Percentiles rank a stretch among this genome's conserved stretches.
Conservation (phyloP, 257 asterid species). For the Thymus mandschuricus region DNA sequence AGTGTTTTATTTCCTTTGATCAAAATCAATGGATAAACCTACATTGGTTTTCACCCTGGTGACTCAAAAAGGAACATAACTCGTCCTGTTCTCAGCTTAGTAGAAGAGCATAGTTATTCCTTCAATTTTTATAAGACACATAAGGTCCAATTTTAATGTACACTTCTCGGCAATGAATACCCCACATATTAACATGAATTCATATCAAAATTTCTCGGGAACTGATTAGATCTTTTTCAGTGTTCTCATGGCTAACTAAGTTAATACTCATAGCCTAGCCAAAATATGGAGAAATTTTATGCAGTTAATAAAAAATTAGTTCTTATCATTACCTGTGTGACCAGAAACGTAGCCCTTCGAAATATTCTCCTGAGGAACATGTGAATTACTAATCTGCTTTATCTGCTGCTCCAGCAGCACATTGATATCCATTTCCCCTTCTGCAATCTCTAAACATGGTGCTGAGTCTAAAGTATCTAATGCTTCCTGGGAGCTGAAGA, state of each 20-base stretch:
- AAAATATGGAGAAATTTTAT: not conserved
- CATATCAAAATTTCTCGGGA: conserved; percentile 7
- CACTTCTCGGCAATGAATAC: conserved; percentile 16
- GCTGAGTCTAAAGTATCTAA: conserved; percentile 32
- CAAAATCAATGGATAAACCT: conserved; percentile 6
- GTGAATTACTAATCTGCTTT: conserved; percentile 46
- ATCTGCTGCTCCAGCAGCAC: conserved; percentile 55
- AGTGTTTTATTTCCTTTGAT: conserved; percentile 12
- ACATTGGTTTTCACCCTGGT: not conserved
- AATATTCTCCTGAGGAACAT: conserved; percentile 29
- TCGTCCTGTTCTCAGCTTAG: not conserved
- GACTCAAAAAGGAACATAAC: not conserved
- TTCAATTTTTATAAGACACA: conserved; percentile 10
- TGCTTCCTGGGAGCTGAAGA: conserved; percentile 45
- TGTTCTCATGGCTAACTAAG: conserved; percentile 19
- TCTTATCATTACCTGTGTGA: conserved; percentile 42
- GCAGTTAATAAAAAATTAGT: not conserved
- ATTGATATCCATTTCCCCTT: conserved; percentile 50
- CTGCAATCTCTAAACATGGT: conserved; percentile 30
- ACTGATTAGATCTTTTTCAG: conserved; percentile 14
- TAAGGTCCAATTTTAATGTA: conserved; percentile 1
- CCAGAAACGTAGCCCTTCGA: conserved; percentile 25
- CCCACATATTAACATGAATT: conserved; percentile 4
- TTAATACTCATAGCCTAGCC: conserved; percentile 15
- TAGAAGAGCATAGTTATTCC: conserved; percentile 9